These are phyloP conservation scores for Fereydounia khargensis DNA, from an alignment of 1,284 basidiomycete species.

Conservation along the genomic window DNA sequence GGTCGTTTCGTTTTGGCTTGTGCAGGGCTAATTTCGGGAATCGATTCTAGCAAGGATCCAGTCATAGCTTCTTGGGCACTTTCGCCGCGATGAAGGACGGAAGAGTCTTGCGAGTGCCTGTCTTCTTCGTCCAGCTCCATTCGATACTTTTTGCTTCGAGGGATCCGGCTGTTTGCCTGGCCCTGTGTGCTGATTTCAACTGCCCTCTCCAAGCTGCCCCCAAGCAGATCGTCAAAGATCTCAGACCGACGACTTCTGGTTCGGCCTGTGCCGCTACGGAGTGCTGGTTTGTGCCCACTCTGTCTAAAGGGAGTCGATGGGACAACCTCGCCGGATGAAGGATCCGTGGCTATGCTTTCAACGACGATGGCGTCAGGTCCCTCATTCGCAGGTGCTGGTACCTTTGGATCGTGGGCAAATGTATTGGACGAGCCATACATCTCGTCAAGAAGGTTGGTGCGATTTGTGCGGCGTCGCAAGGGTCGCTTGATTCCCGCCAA, in stretches of 20 bases:
- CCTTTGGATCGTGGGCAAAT: too few species aligned
- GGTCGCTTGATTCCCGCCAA: too few species aligned
- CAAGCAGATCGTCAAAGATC: conserved; percentile 14
- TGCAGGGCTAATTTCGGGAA: conserved; percentile 1
- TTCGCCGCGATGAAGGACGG: too few species aligned
- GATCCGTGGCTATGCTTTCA: not conserved
- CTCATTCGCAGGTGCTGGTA: too few species aligned
- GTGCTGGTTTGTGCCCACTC: conserved; percentile 11
- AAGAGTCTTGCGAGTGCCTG: too few species aligned
- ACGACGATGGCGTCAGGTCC: not conserved
- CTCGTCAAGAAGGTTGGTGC: not conserved
- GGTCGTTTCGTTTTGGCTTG: not conserved
- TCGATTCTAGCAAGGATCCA: conserved; percentile 9
- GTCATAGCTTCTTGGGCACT: too few species aligned
- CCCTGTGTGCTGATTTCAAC: too few species aligned
- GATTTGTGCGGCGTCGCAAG: conserved; percentile 18
- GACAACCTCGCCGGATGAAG: not conserved
- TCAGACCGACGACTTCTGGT: conserved; percentile 17
- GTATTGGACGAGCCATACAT: too few species aligned
- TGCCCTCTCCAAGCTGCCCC: too few species aligned
- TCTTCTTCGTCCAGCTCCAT: conserved; percentile 39
- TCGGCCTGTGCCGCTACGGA: conserved; percentile 21
- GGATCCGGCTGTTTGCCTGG: too few species aligned
- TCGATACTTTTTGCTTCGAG: conserved; percentile 20
- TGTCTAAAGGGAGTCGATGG: not conserved